Percentiles rank a stretch among this genome's conserved stretches.
Evolutionary conservation across 2,329 filamentous ascomycete genomes (phyloP).

Genomic region (Dactylonectria estremocensis): DNA sequence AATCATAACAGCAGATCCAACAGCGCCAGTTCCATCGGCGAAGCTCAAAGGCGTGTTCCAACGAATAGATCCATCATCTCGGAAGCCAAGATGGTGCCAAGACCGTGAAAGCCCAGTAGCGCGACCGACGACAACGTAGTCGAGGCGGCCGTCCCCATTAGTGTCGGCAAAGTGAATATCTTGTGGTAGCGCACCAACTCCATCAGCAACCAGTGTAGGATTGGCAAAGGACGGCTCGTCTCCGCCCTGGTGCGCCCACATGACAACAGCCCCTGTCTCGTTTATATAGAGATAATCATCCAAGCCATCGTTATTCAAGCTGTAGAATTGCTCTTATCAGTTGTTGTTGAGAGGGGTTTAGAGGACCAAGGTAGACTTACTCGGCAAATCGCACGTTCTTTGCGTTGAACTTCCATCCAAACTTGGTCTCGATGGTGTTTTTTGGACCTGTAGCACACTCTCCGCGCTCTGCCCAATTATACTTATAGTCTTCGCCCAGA

Average conservation of each 20-base stretch:
- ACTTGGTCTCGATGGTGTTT: constrained; percentile 17
- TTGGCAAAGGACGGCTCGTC: background rate
- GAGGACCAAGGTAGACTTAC: background rate
- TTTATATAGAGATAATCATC: constrained; percentile 19
- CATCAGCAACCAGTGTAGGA: background rate
- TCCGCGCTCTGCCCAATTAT: background rate
- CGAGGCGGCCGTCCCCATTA: too few relatives aligned
- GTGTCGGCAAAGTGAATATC: background rate
- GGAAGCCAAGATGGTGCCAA: constrained; percentile 4
- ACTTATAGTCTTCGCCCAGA: background rate
- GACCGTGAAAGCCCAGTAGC: background rate
- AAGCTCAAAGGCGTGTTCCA: constrained; percentile 8
- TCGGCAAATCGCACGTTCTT: constrained; percentile 27
- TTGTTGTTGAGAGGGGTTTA: too few relatives aligned
- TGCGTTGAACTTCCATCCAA: constrained; percentile 17
- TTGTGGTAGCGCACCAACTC: background rate
- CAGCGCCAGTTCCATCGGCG: constrained; percentile 8
- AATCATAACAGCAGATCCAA: constrained; percentile 4
- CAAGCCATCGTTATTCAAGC: background rate
- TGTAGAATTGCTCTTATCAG: too few relatives aligned
- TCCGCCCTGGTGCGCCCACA: background rate
- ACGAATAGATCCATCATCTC: background rate
- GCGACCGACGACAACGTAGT: background rate
- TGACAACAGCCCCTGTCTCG: constrained; percentile 5
- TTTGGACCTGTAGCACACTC: constrained; percentile 4